phyloP scores from a whole-genome alignment of 768 basidiomycete species.

The Xanthoconium stramineum region DNA sequence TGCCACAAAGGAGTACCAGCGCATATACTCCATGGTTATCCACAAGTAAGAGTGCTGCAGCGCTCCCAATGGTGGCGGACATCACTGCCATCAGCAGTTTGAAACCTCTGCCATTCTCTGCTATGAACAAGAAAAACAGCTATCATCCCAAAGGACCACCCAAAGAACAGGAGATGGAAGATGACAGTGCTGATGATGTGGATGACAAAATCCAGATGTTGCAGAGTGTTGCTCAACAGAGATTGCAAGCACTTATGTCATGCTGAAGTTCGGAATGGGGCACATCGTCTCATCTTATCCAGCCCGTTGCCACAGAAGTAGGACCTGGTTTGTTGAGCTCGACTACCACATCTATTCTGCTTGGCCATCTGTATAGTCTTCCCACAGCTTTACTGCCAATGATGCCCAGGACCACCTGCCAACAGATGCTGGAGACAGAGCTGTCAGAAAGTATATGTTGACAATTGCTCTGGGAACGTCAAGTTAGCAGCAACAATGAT shows the following conservation, averaged over 20 bases:
- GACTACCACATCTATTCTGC: constrained; percentile 51
- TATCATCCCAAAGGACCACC: constrained; percentile 68
- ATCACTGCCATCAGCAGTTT: constrained; percentile 37
- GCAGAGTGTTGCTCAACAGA: constrained; percentile 50
- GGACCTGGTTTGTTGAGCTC: constrained; percentile 26
- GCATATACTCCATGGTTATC: constrained; percentile 33
- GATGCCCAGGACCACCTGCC: constrained; percentile 81
- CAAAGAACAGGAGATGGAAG: constrained; percentile 62
- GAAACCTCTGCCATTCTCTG: constrained; percentile 22
- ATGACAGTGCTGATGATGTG: constrained; percentile 51
- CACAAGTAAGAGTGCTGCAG: constrained; percentile 56
- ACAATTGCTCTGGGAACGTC: constrained; percentile 79
- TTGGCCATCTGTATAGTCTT: constrained; percentile 69
- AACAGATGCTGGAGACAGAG: constrained; percentile 81
- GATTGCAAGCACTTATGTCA: constrained; percentile 54
- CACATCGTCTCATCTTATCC: constrained; percentile 20
- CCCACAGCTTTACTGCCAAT: constrained; percentile 63
- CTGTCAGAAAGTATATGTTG: constrained; percentile 80
- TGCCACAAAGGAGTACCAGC: constrained; percentile 28
- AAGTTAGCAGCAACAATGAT: constrained; percentile 53
- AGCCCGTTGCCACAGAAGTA: constrained; percentile 12
- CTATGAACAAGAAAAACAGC: constrained; percentile 32
- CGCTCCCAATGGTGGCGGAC: constrained; percentile 53
- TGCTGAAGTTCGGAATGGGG: constrained; percentile 37
- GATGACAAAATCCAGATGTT: constrained; percentile 56